These are phyloP conservation scores for Microsporum audouinii DNA, from an alignment of 2,329 filamentous ascomycete genomes.

Conservation along the genomic window DNA sequence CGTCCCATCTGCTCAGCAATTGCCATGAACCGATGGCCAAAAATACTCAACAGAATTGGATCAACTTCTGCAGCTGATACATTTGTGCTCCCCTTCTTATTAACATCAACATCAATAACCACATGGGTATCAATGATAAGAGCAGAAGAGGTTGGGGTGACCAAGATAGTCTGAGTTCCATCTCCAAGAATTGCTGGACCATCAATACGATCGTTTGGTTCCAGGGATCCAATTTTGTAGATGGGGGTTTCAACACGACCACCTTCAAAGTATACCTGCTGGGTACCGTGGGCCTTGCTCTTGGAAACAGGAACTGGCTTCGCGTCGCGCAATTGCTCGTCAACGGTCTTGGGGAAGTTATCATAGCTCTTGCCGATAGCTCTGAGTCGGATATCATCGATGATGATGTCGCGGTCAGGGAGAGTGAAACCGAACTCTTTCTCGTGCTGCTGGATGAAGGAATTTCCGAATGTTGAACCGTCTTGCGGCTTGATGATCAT, in stretches of 20 bases:
- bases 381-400: constrained; percentile 79
- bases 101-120: constrained; percentile 61
- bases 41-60: constrained; percentile 66
- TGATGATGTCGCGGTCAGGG: constrained; percentile 71
- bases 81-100: constrained; percentile 37
- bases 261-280: constrained; percentile 73
- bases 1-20: constrained; percentile 78
- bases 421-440: constrained; percentile 91
- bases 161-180: constrained; percentile 64
- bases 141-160: constrained; percentile 61
- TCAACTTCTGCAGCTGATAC: constrained; percentile 45
- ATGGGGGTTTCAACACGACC: constrained; percentile 67
- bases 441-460: constrained; percentile 76
- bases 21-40: constrained; percentile 73
- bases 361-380: constrained; percentile 83
- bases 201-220: constrained; percentile 57
- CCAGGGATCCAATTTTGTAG: constrained; percentile 67
- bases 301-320: constrained; percentile 46
- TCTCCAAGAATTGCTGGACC: constrained; percentile 78
- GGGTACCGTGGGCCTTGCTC: constrained; percentile 54
- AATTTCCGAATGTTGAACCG: constrained; percentile 71
- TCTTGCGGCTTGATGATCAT: constrained; percentile 71
- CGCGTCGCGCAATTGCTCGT: constrained; percentile 65
- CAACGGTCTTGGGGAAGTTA: constrained; percentile 67
- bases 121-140: constrained; percentile 72